Conservation (phyloP, 2,329 filamentous ascomycete species). For the Didymellaceae sp. region DNA sequence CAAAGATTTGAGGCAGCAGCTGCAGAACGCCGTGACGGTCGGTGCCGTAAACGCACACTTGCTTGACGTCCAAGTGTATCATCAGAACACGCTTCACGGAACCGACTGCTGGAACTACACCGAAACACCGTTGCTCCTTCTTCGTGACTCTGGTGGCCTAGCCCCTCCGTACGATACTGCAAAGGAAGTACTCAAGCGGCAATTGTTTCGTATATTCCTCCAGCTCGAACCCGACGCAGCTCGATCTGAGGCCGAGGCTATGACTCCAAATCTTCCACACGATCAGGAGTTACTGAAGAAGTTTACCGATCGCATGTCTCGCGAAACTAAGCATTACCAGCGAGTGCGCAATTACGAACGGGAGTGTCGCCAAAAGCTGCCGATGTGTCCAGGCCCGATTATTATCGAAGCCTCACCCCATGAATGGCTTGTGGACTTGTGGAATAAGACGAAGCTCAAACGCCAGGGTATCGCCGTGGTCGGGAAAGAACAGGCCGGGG, state of each 20-base stretch:
- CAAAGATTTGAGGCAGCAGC: conserved; percentile 29
- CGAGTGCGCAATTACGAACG: conserved; percentile 33
- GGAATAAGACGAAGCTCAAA: conserved; percentile 29
- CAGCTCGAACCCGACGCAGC: conserved; percentile 15
- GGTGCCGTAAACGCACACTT: conserved; percentile 34
- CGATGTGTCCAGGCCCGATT: conserved; percentile 34
- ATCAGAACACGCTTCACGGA: conserved; percentile 30
- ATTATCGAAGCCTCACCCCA: conserved; percentile 26
- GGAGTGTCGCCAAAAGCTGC: conserved; percentile 30
- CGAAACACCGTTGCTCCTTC: conserved; percentile 31
- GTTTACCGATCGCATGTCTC: conserved; percentile 25
- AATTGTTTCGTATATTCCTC: conserved; percentile 26
- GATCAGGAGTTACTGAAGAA: conserved; percentile 19
- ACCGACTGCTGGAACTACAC: conserved; percentile 33
- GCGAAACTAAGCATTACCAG: conserved; percentile 29
- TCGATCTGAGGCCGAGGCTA: conserved; percentile 12
- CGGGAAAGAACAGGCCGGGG: conserved; percentile 3
- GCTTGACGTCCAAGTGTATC: conserved; percentile 33
- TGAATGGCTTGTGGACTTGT: conserved; percentile 31
- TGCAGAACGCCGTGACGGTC: conserved; percentile 23
- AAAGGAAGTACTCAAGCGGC: conserved; percentile 34
- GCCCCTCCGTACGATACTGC: conserved; percentile 23
- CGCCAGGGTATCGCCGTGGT: conserved; percentile 27
- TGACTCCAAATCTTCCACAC: conserved; percentile 6
- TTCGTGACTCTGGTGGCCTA: conserved; percentile 31